Percentiles rank a stretch among this genome's conserved stretches.
Conservation (phyloP, 345 rosid species). For the Rhizophora mangle region DNA sequence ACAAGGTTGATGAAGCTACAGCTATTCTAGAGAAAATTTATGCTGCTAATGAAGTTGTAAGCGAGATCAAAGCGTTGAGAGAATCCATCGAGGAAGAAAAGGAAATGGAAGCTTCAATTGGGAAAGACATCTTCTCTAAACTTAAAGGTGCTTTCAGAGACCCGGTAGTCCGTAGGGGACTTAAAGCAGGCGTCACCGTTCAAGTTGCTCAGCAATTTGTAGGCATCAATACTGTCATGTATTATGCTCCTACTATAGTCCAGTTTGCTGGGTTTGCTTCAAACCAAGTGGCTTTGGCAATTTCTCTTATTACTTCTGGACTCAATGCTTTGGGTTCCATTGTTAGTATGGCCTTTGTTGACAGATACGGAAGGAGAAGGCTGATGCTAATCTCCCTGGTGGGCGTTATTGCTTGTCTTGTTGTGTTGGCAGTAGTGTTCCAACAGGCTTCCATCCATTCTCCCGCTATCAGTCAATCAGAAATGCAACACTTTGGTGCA, state of each 20-base stretch:
- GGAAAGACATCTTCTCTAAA: constrained; percentile 42
- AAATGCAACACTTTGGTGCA: constrained; percentile 41
- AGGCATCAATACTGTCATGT: constrained; percentile 91
- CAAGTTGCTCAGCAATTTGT: constrained; percentile 86
- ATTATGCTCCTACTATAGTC: constrained; percentile 79
- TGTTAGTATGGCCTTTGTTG: constrained; percentile 68
- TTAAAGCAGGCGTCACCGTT: constrained; percentile 67
- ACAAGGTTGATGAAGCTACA: constrained; percentile 54
- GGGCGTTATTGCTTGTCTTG: constrained; percentile 62
- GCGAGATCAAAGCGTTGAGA: constrained; percentile 46
- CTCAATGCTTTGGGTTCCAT: constrained; percentile 72
- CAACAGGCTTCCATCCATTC: constrained; percentile 53
- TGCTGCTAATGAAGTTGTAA: constrained; percentile 56
- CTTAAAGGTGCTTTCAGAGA: constrained; percentile 60
- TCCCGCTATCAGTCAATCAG: constrained; percentile 32
- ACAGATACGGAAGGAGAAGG: constrained; percentile 69
- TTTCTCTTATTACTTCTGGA: constrained; percentile 78
- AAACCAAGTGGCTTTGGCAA: constrained; percentile 65
- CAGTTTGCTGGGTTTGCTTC: constrained; percentile 89
- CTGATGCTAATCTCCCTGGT: constrained; percentile 68
- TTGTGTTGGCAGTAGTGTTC: constrained; percentile 52
- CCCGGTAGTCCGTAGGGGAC: constrained; percentile 58
- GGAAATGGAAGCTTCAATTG: constrained; percentile 45
- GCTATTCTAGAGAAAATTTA: constrained; percentile 61
- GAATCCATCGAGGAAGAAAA: constrained; percentile 61